Evolutionary conservation across 2,329 filamentous ascomycete species (phyloP), one percentile per base, ranked within the genome.

Genomic region (Didymella arachidicola): DNA sequence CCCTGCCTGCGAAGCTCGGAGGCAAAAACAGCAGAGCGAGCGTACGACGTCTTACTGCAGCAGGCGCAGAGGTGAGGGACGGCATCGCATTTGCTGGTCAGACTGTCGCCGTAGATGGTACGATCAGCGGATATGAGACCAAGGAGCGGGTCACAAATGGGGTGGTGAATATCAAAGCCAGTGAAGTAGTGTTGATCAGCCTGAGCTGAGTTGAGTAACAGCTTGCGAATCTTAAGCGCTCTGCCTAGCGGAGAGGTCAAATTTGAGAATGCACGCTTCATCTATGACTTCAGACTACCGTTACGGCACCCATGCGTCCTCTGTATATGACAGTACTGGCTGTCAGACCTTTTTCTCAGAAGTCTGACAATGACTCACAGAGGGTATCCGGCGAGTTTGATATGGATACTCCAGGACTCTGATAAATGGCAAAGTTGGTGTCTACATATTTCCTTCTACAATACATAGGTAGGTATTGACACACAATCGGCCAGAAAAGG

Each of bases 11-110:
- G 16, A 30, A 46, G 7, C 43, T 60, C 8, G 22, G 30, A 10
- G 39, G 57, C 10, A 53, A 53, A 10, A 57, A 51, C 5, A n/a
- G 27, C 8, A 58, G 55, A 25, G 29, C 34, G 4, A 59, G 18
- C 7, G 47, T 65, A 5, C 49, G 34, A 14, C 38, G 64, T 12
- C 46, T 66, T 10, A 61, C 59, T 34, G 59, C 62, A 4, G 54
- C 60, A 6, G 64, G 64, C 3, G 62, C 54, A 25, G 62, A 64
- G 8, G 57, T 53, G 16, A 30, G 30, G 16, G 59, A 61, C 14
- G 55, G 53, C 4, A 61, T 64, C 7, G 26, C 46, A 1, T 66
- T 62, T 49, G 57, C 57, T 16, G 55, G 61, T 18, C 54, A 50
- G 12, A 63, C 41, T 12, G 44, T 66, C 11, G 50, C 27, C 4